Evolutionary conservation across 768 basidiomycete genomes (phyloP).

Genomic region (Terana coerulea): DNA sequence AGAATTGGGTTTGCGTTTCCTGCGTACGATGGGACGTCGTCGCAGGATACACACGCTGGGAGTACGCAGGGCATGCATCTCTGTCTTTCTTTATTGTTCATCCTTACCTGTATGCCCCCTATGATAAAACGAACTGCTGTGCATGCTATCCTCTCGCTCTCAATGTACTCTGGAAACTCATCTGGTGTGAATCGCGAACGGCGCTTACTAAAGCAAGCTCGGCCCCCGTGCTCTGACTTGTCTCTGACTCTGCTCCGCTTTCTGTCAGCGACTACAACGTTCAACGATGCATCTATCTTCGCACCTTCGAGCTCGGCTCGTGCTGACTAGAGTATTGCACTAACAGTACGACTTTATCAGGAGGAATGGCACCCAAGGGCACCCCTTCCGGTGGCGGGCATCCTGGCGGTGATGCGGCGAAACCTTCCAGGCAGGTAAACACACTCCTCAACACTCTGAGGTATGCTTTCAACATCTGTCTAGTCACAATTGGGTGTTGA

Average conservation of each 20-base stretch:
- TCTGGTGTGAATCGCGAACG: too few relatives aligned
- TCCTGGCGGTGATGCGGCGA: neutral
- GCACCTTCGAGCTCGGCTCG: neutral
- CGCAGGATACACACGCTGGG: conserved; percentile 10
- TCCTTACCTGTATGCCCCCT: conserved; percentile 25
- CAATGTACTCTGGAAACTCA: conserved; percentile 3
- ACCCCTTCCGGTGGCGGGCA: neutral
- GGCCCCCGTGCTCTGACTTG: too few relatives aligned
- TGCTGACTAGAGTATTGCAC: too few relatives aligned
- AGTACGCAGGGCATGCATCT: conserved; percentile 23
- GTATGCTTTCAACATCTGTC: conserved; percentile 27
- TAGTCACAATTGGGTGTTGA: neutral
- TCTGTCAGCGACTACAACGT: neutral
- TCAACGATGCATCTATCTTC: neutral
- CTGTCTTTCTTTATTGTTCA: conserved; percentile 15
- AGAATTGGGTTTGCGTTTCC: neutral
- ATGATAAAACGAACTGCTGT: conserved; percentile 20
- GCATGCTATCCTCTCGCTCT: conserved; percentile 14
- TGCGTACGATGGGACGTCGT: conserved; percentile 10
- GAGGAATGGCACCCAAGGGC: neutral
- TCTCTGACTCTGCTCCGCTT: too few relatives aligned
- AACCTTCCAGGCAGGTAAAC: conserved; percentile 42
- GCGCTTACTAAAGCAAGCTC: too few relatives aligned
- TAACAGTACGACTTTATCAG: too few relatives aligned
- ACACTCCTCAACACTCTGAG: conserved; percentile 49